Conservation (phyloP, 2,329 filamentous ascomycete genomes). For the Fonsecaea multimorphosa region DNA sequence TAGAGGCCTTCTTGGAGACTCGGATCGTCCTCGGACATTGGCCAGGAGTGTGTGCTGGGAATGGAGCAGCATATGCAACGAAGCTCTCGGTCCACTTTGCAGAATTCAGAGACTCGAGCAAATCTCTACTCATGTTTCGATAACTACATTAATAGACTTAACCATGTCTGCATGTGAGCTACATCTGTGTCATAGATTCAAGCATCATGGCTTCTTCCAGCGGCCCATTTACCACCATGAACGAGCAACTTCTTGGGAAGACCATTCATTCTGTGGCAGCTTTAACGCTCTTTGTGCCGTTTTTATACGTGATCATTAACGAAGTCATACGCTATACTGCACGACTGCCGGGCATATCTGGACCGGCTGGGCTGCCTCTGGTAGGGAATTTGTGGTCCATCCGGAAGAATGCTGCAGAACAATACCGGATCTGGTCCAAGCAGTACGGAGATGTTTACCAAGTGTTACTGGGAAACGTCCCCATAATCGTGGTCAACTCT, state of each 20-base stretch:
- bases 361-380: conserved; percentile 58
- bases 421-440: conserved; percentile 61
- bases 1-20: not conserved
- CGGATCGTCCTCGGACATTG: not conserved
- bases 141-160: not conserved
- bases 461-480: conserved; percentile 63
- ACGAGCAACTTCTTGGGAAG: not conserved
- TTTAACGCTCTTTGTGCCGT: not conserved
- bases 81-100: not conserved
- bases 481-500: conserved; percentile 62
- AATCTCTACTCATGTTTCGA: not conserved
- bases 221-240: not conserved
- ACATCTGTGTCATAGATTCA: not conserved
- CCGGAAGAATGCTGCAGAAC: conserved; percentile 50
- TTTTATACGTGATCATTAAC: conserved; percentile 56
- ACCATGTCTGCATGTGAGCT: not conserved
- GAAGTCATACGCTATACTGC: conserved; percentile 54
- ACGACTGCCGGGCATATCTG: conserved; percentile 54
- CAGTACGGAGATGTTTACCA: conserved; percentile 60
- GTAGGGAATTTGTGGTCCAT: conserved; percentile 53
- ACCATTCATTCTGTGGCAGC: not conserved
- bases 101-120: not conserved
- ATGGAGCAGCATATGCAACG: not conserved
- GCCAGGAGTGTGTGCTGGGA: not conserved
- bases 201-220: not conserved